A percentile compares a stretch with the other conserved stretches of the same genome.
These are phyloP conservation scores for Neurospora sp. DNA, from an alignment of 495 filamentous ascomycete genomes.

Conservation along the genomic window DNA sequence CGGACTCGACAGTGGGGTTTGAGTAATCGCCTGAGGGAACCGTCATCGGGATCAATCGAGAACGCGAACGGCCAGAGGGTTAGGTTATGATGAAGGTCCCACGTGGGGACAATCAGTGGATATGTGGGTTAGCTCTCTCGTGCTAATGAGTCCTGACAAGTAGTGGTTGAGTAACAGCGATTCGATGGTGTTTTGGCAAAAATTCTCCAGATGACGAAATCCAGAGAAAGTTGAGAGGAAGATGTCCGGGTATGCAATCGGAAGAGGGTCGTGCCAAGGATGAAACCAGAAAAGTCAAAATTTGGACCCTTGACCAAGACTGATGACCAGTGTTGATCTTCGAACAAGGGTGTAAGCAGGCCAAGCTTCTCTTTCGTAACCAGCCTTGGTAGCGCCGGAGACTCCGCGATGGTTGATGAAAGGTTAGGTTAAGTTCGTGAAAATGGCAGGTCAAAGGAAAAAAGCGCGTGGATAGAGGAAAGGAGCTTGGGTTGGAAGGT, in stretches of 20 bases:
- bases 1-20: slow-evolving; percentile 27
- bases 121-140: background rate
- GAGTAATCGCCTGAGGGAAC: background rate
- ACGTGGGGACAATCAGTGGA: background rate
- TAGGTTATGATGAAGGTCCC: background rate
- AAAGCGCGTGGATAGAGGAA: background rate
- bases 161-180: background rate
- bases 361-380: background rate
- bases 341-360: background rate
- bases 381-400: background rate
- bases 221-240: background rate
- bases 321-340: background rate
- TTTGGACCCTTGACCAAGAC: background rate
- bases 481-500: background rate
- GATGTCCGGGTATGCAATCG: background rate
- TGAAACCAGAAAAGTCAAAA: background rate
- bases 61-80: background rate
- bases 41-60: slow-evolving; percentile 10
- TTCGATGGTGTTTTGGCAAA: background rate
- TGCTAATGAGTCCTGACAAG: background rate
- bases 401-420: background rate
- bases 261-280: background rate
- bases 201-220: background rate
- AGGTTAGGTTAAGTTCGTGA: background rate
- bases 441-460: background rate